Base-by-base conservation (phyloP, 2,329 filamentous ascomycete species). In the Beauveria scarabaeidicola region DNA sequence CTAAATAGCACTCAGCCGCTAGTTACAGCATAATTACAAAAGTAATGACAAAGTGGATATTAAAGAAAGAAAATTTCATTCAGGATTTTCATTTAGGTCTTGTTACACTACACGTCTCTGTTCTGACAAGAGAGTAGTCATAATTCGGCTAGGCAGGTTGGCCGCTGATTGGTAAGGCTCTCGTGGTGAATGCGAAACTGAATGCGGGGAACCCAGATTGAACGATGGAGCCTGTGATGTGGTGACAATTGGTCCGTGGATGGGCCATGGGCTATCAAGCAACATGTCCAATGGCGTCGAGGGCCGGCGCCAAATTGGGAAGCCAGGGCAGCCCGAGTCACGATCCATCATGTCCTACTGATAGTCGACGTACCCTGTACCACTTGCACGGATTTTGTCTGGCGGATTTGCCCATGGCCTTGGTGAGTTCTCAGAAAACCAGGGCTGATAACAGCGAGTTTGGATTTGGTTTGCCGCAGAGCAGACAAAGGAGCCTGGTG, bases 231-330 rank as follows among this genome's bases (percentile, higher is more conserved):
- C 36, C 47, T 17, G 23, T 19, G 23, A 32, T 32, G 23, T 58
- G 55, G 38, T 58, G 47, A 44, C 52, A 51, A 58, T 58, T 51
- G 55, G 55, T 43, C 47, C 21, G 3, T 27, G 11, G 48, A 32
- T 43, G 55, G 55, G 47, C 55, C 4, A 50, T 41, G 44, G 52
- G 21, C 43, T 50, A 19, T 47, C 13, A n/a, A 41, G 44, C 32
- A n/a, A n/a, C 40, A 58, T 44, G 46, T 43, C 55, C 55, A 58
- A 58, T 58, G 55, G 17, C 46, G 55, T 51, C 6, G 47, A 38
- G n/a, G 46, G 15, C 47, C 11, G 10, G 36, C 36, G 25, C 55
- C 55, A 32, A 58, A 51, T 58, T 58, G 47, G 55, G 55, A 58
- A 58, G 55, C 55, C 36, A 38, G 23, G 36, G 43, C 44, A n/a